Evolutionary conservation across 306 rosid genomes (phyloP).

Genomic region (Lathyrus tuberosus): DNA sequence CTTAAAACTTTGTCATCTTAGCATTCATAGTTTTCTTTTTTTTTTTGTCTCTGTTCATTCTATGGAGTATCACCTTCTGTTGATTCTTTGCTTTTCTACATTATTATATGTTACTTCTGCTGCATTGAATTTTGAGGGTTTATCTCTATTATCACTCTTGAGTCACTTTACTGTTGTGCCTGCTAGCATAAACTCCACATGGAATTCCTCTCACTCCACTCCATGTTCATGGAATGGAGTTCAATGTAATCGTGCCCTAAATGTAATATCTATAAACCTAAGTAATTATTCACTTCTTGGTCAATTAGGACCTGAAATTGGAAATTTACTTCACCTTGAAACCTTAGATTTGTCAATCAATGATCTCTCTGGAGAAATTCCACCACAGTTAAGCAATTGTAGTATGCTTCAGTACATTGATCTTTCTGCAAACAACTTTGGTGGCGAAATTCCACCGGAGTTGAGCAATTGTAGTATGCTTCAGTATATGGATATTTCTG

Average conservation of each 20-base stretch:
- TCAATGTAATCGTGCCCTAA: slow-evolving; percentile 47
- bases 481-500: slow-evolving; percentile 48
- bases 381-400: slow-evolving; percentile 43
- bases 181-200: slow-evolving; percentile 49
- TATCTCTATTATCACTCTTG: slow-evolving; percentile 54
- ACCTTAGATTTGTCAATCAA: slow-evolving; percentile 23
- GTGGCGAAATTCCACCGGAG: slow-evolving; percentile 26
- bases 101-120: slow-evolving; percentile 36
- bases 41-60: neutral
- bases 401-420: slow-evolving; percentile 49
- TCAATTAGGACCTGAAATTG: slow-evolving; percentile 62
- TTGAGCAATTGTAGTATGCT: slow-evolving; percentile 51
- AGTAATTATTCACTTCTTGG: slow-evolving; percentile 55
- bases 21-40: neutral
- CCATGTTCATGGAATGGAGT: slow-evolving; percentile 86
- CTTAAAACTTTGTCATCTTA: neutral
- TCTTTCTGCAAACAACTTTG: slow-evolving; percentile 50
- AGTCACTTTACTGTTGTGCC: slow-evolving; percentile 55
- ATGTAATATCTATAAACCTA: slow-evolving; percentile 58
- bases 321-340: slow-evolving; percentile 34
- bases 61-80: slow-evolving; percentile 33
- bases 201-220: slow-evolving; percentile 68
- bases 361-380: slow-evolving; percentile 27
- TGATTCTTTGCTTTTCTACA: slow-evolving; percentile 44
- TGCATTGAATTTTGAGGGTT: slow-evolving; percentile 66